Conservation (phyloP, 495 filamentous ascomycete species). For the Trichoderma orchidacearum region DNA sequence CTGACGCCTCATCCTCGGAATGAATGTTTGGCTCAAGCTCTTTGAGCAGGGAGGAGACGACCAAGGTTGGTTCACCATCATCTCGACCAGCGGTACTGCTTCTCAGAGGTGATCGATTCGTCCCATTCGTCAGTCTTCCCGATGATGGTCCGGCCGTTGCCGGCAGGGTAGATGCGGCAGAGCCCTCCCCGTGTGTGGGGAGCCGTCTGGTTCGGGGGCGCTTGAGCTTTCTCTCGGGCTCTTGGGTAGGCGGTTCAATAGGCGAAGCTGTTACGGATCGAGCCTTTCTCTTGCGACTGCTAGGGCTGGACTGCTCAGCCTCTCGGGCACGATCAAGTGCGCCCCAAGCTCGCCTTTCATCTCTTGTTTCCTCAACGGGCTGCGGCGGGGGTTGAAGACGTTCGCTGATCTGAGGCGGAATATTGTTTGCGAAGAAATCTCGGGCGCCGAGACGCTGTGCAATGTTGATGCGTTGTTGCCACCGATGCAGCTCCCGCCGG, state of each 20-base stretch:
- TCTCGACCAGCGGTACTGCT: not conserved
- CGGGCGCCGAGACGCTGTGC: slow-evolving; percentile 61
- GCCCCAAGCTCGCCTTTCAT: slow-evolving; percentile 79
- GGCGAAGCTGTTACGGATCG: slow-evolving; percentile 56
- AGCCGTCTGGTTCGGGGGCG: slow-evolving; percentile 55
- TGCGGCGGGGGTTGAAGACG: slow-evolving; percentile 11
- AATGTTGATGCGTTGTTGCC: slow-evolving; percentile 68
- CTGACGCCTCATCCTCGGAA: slow-evolving; percentile 40
- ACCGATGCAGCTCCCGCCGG: slow-evolving; percentile 50
- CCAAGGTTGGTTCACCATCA: slow-evolving; percentile 23
- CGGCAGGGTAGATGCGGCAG: slow-evolving; percentile 17
- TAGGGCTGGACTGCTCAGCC: slow-evolving; percentile 33
- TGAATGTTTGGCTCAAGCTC: slow-evolving; percentile 66
- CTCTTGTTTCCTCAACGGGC: slow-evolving; percentile 53
- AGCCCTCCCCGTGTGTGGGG: slow-evolving; percentile 20
- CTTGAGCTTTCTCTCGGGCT: slow-evolving; percentile 66
- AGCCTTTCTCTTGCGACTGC: slow-evolving; percentile 61
- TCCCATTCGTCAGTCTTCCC: slow-evolving; percentile 20
- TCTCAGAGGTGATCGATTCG: not conserved
- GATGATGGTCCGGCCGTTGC: slow-evolving; percentile 25
- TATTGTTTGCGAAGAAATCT: slow-evolving; percentile 52
- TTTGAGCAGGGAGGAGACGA: slow-evolving; percentile 69
- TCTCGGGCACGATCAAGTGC: slow-evolving; percentile 74
- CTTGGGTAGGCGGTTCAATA: slow-evolving; percentile 39
- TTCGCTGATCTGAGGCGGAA: slow-evolving; percentile 18